phyloP scores from a whole-genome alignment of 2,329 filamentous ascomycete genomes.

The Ophiostoma quercus region DNA sequence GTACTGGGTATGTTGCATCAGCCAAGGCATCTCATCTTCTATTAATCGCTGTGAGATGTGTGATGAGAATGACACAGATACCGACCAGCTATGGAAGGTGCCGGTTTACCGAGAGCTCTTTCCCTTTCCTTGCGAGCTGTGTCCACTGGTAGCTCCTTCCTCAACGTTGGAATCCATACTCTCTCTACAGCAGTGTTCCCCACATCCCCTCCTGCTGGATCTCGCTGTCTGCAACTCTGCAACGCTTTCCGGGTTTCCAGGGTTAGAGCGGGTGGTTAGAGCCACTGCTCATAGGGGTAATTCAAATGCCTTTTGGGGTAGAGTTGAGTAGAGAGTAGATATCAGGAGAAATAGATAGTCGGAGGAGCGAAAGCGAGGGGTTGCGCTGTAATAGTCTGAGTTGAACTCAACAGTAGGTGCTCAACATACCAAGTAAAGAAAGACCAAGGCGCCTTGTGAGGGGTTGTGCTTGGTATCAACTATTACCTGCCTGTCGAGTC shows the following conservation, averaged over 20 bases:
- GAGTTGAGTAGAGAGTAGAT: background rate
- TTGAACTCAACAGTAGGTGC: too few species aligned
- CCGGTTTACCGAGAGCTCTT: background rate
- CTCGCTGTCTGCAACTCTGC: background rate
- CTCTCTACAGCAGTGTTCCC: background rate
- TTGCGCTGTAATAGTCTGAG: too few species aligned
- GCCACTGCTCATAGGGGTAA: background rate
- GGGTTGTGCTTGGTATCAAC: background rate
- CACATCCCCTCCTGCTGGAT: slow-evolving; percentile 6
- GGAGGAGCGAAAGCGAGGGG: slow-evolving; percentile 1
- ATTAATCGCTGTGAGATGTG: too few species aligned
- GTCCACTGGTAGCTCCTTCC: slow-evolving; percentile 6
- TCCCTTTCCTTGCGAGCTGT: background rate
- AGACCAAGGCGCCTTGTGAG: slow-evolving; percentile 9
- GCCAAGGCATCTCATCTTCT: background rate
- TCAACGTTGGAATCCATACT: background rate
- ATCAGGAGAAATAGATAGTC: background rate
- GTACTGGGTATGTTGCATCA: background rate
- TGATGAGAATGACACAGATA: background rate
- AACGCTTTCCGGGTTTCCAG: background rate
- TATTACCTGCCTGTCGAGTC: background rate
- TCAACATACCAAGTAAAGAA: background rate
- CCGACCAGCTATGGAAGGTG: background rate
- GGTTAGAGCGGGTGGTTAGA: too few species aligned
- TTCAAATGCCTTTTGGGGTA: background rate